phyloP scores from a whole-genome alignment of 345 rosid species.

The Garcia nutans region DNA sequence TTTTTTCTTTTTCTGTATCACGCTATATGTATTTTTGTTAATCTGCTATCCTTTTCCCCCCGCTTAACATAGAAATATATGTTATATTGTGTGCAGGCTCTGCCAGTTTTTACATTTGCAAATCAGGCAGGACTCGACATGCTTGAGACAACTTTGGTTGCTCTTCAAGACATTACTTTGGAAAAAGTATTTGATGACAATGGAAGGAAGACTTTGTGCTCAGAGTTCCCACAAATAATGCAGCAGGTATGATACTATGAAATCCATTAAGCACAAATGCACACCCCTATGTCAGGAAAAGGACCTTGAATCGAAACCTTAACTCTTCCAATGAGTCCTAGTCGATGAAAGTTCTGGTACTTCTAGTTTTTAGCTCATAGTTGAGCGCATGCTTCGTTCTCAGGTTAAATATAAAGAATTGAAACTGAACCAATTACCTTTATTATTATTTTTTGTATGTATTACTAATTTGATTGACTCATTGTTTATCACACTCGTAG shows the following conservation, averaged over 20 bases:
- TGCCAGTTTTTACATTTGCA: conserved; percentile 30
- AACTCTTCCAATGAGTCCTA: no score
- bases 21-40: neutral
- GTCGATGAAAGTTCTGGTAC: neutral
- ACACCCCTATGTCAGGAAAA: no score
- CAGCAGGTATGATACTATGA: conserved; percentile 23
- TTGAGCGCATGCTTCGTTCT: neutral
- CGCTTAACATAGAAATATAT: neutral
- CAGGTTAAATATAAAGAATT: neutral
- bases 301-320: neutral
- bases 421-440: neutral
- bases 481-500: conserved; percentile 30
- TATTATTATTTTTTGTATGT: neutral
- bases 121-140: conserved; percentile 36
- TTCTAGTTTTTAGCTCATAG: neutral
- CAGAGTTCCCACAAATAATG: conserved; percentile 37
- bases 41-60: neutral
- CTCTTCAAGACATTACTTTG: conserved; percentile 31
- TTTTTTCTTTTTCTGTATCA: no score
- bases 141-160: conserved; percentile 36
- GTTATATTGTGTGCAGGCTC: conserved; percentile 18
- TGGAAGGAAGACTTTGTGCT: conserved; percentile 29
- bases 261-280: neutral
- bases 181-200: conserved; percentile 33
- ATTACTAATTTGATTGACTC: neutral